Evolutionary conservation across 352 stramenopile genomes (phyloP), one percentile per base, ranked within the genome.

Genomic region (Globisporangium splendens): DNA sequence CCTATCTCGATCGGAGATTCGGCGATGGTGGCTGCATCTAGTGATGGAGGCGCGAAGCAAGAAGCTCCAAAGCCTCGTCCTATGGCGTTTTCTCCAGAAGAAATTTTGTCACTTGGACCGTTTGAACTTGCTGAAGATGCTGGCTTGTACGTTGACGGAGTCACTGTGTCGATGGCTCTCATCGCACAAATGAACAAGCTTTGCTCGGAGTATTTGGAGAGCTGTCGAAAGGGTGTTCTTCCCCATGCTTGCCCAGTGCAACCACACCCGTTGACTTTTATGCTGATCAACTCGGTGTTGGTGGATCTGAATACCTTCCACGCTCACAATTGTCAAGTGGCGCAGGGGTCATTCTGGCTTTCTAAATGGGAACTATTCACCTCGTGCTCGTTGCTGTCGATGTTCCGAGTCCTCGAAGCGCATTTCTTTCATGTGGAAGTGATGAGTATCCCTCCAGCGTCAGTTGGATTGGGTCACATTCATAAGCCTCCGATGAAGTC

Each of bases 381-480:
- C 1, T 76, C 73, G 8, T 91, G 78, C 33, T 79, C 74, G 21
- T 64, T 77, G 41, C 68, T 93, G 44, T 83, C 79, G 11, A 43
- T 93, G 12, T 75, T 94, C 50, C 78, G 83, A 24, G 68, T 86
- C 12, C 54, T 96, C 17, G 84, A 96, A 65, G 77, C 80, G 2
- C 78, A 96, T 46, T 79, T 96, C 42, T 96, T 95, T 49, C 83
- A 96, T 46, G 68, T 96, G 14, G 85, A 94, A 59, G 76, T 93
- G 14, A 75, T 83, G 63, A 79, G 73, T 0, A 87, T 89, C 42
- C 75, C 75, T 1, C 88, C 88, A 48, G 85, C 83, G 22, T 95
- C 85, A 2, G 88, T 96, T 46, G 88, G 88, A 31, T 59, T 96
- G 14, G 88, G 88, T 6, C 85, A 93, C 41, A 79, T 88, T 50